phyloP scores from a whole-genome alignment of 2,329 filamentous ascomycete species.

The Cercospora zeina region DNA sequence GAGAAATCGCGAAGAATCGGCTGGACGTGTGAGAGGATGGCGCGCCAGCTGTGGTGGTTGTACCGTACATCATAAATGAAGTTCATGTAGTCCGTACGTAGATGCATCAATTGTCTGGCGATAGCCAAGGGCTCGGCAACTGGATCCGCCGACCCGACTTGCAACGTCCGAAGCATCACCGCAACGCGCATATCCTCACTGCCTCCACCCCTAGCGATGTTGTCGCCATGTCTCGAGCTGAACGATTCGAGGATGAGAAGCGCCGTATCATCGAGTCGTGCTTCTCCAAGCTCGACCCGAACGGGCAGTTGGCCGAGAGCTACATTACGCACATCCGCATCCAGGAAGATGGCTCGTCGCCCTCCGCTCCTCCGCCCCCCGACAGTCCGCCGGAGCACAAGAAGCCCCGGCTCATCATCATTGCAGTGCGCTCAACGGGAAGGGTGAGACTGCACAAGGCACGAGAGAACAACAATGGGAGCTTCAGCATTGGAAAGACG shows the following conservation, averaged over 20 bases:
- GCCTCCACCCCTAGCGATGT: neutral
- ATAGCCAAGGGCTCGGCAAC: neutral
- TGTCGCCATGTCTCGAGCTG: constrained; percentile 55
- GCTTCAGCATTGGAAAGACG: constrained; percentile 96
- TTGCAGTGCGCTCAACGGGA: constrained; percentile 88
- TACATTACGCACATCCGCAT: constrained; percentile 98
- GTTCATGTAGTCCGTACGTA: neutral
- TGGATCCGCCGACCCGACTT: neutral
- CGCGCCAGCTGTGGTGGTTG: neutral
- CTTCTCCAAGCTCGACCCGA: constrained; percentile 84
- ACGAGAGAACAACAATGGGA: constrained; percentile 88
- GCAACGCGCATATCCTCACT: neutral
- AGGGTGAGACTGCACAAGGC: constrained; percentile 95
- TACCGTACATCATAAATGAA: neutral
- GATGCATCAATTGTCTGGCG: neutral
- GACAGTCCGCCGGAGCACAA: constrained; percentile 71
- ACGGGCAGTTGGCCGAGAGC: constrained; percentile 82
- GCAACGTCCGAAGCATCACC: neutral
- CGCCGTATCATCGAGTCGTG: constrained; percentile 90
- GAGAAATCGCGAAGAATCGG: neutral
- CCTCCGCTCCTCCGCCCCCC: constrained; percentile 80
- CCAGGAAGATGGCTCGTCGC: constrained; percentile 79
- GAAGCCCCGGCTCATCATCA: constrained; percentile 87
- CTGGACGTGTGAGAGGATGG: neutral
- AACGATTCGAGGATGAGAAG: constrained; percentile 96